phyloP scores from a whole-genome alignment of 2,329 filamentous ascomycete genomes.

The Colletotrichum theobromicola region DNA sequence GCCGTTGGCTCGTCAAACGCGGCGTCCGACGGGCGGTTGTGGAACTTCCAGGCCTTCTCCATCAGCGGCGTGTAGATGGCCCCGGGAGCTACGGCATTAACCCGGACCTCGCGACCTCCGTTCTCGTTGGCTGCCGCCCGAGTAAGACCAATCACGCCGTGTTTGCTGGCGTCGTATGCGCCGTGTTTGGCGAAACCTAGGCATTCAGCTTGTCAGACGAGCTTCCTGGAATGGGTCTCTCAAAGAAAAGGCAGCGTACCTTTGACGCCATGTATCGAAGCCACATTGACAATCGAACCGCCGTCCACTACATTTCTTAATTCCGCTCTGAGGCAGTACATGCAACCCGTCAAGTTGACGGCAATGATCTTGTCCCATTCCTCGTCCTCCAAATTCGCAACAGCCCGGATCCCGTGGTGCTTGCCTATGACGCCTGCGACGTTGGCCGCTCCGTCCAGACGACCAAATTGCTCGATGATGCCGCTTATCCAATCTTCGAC shows the following conservation, averaged over 20 bases:
- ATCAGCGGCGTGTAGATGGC: conserved; percentile 54
- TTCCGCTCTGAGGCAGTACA: conserved; percentile 55
- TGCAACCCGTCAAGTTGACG: conserved; percentile 55
- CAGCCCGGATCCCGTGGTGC: conserved; percentile 40
- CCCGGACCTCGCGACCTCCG: conserved; percentile 46
- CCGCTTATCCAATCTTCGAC: conserved; percentile 56
- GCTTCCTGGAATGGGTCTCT: background rate
- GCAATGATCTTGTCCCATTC: conserved; percentile 55
- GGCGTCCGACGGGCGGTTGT: conserved; percentile 36
- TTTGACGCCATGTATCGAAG: conserved; percentile 54
- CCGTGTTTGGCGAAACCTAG: conserved; percentile 36
- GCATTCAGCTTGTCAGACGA: background rate
- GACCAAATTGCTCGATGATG: conserved; percentile 54
- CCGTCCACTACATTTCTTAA: conserved; percentile 49
- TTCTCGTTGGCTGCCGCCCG: conserved; percentile 42
- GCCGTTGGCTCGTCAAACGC: conserved; percentile 47
- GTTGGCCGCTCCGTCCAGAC: conserved; percentile 60
- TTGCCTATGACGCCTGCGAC: conserved; percentile 57
- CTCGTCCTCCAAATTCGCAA: conserved; percentile 47
- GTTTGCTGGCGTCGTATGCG: conserved; percentile 45
- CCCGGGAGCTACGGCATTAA: conserved; percentile 53
- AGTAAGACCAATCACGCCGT: conserved; percentile 41
- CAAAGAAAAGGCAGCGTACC: conserved; percentile 23
- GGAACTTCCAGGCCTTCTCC: conserved; percentile 44
- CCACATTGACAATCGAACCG: conserved; percentile 64